Base-by-base conservation (phyloP, 176 grass and related monocot genomes). In the Alopecurus myosuroides region DNA sequence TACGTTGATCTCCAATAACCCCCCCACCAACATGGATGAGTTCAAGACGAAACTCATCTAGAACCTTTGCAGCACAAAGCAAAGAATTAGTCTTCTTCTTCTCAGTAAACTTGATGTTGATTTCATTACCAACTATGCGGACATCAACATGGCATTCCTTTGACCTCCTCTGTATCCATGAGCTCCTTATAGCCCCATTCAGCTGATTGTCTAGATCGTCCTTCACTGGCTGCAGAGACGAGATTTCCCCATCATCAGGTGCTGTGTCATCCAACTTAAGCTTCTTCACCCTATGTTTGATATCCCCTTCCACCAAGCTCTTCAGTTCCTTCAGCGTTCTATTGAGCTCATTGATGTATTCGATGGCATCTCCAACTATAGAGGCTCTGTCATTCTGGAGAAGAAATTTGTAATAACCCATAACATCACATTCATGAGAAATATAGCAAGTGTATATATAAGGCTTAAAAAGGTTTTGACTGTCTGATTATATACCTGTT, bases 301-400 rank as follows among this genome's bases (percentile, higher is more conserved):
- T 84, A 78, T 37, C 62, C 2, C 53, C 82, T 42, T 92, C 90
- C 9, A 94, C 80, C 48, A 97, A 45, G 2, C 90, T 76, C 37
- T 84, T 92, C 33, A 94, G 62, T 66, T 97, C 94, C 76, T 94
- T 90, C 12, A 94, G 49, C 39, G 92, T 97, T 64, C 86, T 81
- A 29, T 91, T 88, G n/a, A 97, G 92, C 81, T 94, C 95, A 53
- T 92, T 89, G 70, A 94, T 94, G 88, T 97, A 93, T 45, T 97
- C 95, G 20, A 94, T 97, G 10, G 92, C 92, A 79, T 97, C 95
- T 75, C 95, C 95, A 48, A 97, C 95, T 68, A 94, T 88, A 20
- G 95, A 97, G 34, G 95, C 95, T 81, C 90, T 91, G 28, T 97
- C 95, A 30, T 75, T 74, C 95, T 97, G 63, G n/a, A 85, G 35